A percentile compares a stretch with the other conserved stretches of the same genome.
These are phyloP conservation scores for Gastrolobium bilobum DNA, from an alignment of 306 rosid genomes.

Conservation along the genomic window DNA sequence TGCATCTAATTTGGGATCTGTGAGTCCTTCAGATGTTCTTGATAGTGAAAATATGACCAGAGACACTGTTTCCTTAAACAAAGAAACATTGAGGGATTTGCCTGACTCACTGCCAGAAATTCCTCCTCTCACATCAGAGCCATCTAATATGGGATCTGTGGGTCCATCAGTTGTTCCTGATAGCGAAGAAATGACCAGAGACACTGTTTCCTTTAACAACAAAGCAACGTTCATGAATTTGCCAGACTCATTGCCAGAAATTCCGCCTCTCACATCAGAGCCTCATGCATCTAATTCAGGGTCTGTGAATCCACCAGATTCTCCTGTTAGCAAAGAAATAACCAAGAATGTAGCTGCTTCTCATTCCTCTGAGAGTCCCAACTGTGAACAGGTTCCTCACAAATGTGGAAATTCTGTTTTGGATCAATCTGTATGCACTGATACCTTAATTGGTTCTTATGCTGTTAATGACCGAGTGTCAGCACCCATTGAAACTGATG, in stretches of 20 bases:
- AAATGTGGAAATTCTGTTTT: slow-evolving; percentile 45
- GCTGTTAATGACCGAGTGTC: slow-evolving; percentile 50
- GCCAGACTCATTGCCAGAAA: slow-evolving; percentile 42
- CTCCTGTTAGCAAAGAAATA: slow-evolving; percentile 47
- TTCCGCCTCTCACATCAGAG: slow-evolving; percentile 49
- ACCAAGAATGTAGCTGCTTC: slow-evolving; percentile 38
- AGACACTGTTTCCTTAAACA: slow-evolving; percentile 52
- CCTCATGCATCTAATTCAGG: slow-evolving; percentile 37
- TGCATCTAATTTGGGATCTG: slow-evolving; percentile 12
- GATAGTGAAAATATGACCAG: slow-evolving; percentile 38
- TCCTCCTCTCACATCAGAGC: slow-evolving; percentile 36
- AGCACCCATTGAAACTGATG: slow-evolving; percentile 52
- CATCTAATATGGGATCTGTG: slow-evolving; percentile 18
- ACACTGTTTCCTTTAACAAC: slow-evolving; percentile 51
- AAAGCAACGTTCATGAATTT: slow-evolving; percentile 48
- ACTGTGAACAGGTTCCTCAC: slow-evolving; percentile 51
- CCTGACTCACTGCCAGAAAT: slow-evolving; percentile 41
- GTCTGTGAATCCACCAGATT: slow-evolving; percentile 24
- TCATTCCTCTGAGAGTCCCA: slow-evolving; percentile 44
- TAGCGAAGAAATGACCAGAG: slow-evolving; percentile 37
- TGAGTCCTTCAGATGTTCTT: slow-evolving; percentile 31
- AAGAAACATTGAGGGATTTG: slow-evolving; percentile 47
- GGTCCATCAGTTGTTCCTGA: slow-evolving; percentile 41
- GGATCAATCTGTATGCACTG: slow-evolving; percentile 47
- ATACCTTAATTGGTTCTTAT: slow-evolving; percentile 33